Evolutionary conservation across 305 asterid species (phyloP).

Genomic region (Fraxinus dipetala): DNA sequence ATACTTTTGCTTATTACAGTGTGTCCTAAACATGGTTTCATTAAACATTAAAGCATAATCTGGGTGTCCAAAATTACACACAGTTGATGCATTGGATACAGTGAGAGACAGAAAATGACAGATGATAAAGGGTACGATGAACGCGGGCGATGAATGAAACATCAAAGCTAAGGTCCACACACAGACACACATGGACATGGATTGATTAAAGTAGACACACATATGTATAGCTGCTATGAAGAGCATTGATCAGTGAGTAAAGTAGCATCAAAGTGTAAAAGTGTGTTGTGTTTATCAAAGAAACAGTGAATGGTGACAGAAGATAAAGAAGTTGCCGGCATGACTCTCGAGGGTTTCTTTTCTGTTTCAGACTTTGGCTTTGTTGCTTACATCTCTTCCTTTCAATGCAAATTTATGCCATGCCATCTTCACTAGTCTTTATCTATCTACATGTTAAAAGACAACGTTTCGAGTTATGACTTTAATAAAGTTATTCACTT

Average conservation of each 20-base stretch:
- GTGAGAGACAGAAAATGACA: not conserved
- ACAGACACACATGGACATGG: constrained; percentile 24
- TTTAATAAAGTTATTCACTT: not conserved
- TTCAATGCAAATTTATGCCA: constrained; percentile 8
- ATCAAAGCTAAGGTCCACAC: constrained; percentile 21
- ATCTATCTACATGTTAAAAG: not conserved
- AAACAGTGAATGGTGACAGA: constrained; percentile 9
- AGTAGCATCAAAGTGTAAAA: not conserved
- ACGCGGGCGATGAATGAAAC: constrained; percentile 36
- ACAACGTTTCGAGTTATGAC: not conserved
- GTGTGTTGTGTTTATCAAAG: constrained; percentile 21
- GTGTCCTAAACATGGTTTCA: not conserved
- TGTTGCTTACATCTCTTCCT: constrained; percentile 18
- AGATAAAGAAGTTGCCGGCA: constrained; percentile 18
- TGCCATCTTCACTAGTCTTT: constrained; percentile 2
- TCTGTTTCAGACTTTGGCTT: not conserved
- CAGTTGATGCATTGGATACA: not conserved
- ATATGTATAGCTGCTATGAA: not conserved
- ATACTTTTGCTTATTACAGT: not conserved
- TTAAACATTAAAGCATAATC: not conserved
- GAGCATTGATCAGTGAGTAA: not conserved
- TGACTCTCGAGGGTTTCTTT: constrained; percentile 25
- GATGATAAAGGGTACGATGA: constrained; percentile 28
- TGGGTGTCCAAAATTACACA: not conserved
- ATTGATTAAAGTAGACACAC: constrained; percentile 43